These are phyloP conservation scores for Vitis amurensis DNA, from an alignment of 164 flowering plant species.

Conservation along the genomic window DNA sequence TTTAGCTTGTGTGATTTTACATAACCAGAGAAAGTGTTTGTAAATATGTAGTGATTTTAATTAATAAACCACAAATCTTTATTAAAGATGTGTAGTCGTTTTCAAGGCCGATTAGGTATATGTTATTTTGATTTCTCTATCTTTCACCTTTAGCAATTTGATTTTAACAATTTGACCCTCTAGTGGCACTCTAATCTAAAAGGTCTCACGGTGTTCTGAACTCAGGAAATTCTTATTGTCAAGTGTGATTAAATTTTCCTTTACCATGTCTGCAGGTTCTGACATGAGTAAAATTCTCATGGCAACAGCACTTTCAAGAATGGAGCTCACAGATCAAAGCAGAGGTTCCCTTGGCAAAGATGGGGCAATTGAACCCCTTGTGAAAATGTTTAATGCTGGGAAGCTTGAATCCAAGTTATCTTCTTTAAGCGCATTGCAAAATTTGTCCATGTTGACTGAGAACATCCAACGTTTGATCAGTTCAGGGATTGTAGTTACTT, in stretches of 20 bases:
- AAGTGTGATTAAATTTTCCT: neutral
- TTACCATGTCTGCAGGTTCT: conserved; percentile 53
- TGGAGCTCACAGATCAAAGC: conserved; percentile 75
- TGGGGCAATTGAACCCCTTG: conserved; percentile 77
- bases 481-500: conserved; percentile 57
- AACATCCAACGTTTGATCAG: conserved; percentile 48
- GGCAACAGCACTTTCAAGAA: conserved; percentile 84
- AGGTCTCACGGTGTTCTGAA: too few relatives aligned
- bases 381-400: conserved; percentile 65
- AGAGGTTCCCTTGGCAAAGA: conserved; percentile 64
- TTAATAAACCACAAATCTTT: too few relatives aligned
- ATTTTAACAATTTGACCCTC: neutral
- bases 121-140: neutral
- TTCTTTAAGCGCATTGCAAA: conserved; percentile 68
- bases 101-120: too few relatives aligned
- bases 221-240: too few relatives aligned
- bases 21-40: neutral
- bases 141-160: neutral
- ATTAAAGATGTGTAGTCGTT: too few relatives aligned
- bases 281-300: conserved; percentile 85
- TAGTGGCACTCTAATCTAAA: neutral
- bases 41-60: too few relatives aligned
- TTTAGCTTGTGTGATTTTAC: neutral
- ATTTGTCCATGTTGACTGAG: conserved; percentile 44
- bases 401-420: conserved; percentile 87